Base-by-base conservation (phyloP, 148 eudicot genomes). In the Heliamphora exappendiculata region DNA sequence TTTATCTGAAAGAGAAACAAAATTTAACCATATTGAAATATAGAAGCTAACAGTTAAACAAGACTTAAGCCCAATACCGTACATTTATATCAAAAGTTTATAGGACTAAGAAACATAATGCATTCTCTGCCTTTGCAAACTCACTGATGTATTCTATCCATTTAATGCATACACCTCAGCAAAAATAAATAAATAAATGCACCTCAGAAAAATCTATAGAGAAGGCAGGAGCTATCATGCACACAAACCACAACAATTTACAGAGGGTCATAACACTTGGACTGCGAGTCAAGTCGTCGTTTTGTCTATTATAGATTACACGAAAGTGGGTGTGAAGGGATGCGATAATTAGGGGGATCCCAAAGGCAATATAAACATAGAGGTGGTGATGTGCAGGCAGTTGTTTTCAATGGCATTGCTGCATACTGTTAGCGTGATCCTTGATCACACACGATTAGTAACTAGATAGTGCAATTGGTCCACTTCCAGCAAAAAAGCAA, bases 1-100 rank as follows among this genome's bases (percentile, higher is more conserved):
- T 29, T 42, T 72, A 54, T 71, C 81, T 77, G 81, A 19, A 68
- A 49, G 17, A n/a, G 36, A 7, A 4, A 36, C 19, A 66, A 16
- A 33, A 60, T 13, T n/a, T 11, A 44, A 26, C 49, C 54, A 42
- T 29, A 24, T 29, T 26, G 58, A 41, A 12, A 58, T 22, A 74
- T 24, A 24, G 59, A 33, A 20, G n/a, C 44, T 34, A 26, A n/a
- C 34, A 54, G 75, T 55, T 3, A 55, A 54, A 55, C 19, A 28
- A 47, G 5, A 16, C 14, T 5, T 24, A 33, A 31, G 28, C 50
- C n/a, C 26, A 57, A n/a, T 16, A 22, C 42, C n/a, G 14, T 24
- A 44, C 17, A 26, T 42, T 28, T 68, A 13, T 24, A 67, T 4
- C 3, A 42, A 1, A 53, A 53, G 11, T 2, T 42, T 51, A 22